Base-by-base conservation (phyloP, 495 filamentous ascomycete genomes). In the Cercophora newfieldiana region DNA sequence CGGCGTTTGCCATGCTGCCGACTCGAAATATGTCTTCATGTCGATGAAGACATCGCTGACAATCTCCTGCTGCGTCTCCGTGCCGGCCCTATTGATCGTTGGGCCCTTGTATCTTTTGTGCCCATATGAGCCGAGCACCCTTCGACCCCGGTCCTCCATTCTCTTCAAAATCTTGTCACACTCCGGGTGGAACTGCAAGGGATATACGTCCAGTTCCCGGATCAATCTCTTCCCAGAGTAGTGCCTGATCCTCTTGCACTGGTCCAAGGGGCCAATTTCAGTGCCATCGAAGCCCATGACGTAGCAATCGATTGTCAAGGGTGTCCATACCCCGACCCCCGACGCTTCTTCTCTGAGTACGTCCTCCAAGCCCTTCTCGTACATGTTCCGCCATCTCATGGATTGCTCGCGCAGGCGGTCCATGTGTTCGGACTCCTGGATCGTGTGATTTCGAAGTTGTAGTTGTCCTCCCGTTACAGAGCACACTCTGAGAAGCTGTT, bases 251-350 rank as follows among this genome's bases (percentile, higher is more conserved):
- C 50, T 53, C 26, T 78, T 63, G 8, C 24, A 61, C 16, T 59
- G 51, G 19, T 72, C 61, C 21, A 76, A 65, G 10, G 80, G 73
- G 0, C 78, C 80, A 14, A 78, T 65, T n/a, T 67, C 56, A 8
- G 63, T 73, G 2, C 80, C 78, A 59, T 82, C 76, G 51, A 71
- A 79, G 37, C 72, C 73, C 50, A 80, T 72, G 19, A 71, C 69
- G 33, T 74, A 69, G 58, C 74, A 69, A 30, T 77, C 68, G 12
- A 80, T 48, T 10, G 33, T 58, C 5, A 78, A 51, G 7, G 70
- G 65, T 21, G 72, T 69, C 63, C 68, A 71, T 16, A 44, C 59
- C 3, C 68, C 68, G n/a, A 68, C 26, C 7, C 66, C 68, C 50
- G 49, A 12, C 18, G n/a, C 16, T 5, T 64, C 61, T 16, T 44